Conservation (phyloP, 2,329 filamentous ascomycete genomes). For the Alternaria sp. region DNA sequence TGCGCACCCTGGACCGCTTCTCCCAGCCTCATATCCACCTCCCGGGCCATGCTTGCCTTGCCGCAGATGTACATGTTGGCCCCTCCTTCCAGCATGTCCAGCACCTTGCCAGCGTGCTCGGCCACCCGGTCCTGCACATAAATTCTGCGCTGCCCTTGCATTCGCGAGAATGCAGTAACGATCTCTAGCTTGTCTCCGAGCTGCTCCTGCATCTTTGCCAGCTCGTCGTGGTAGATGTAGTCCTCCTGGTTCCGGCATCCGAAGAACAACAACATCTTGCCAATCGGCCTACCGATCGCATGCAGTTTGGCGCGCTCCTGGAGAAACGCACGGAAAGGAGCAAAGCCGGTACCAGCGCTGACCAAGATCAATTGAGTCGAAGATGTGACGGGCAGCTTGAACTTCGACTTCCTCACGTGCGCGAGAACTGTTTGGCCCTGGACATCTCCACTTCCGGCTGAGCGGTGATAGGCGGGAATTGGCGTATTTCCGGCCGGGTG, state of each 20-base stretch:
- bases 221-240: constrained; percentile 41
- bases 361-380: constrained; percentile 57
- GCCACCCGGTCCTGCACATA: constrained; percentile 52
- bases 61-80: constrained; percentile 52
- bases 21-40: constrained; percentile 50
- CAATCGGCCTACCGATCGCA: constrained; percentile 37
- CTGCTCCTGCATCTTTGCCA: constrained; percentile 25
- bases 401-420: constrained; percentile 52
- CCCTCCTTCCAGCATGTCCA: constrained; percentile 46
- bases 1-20: constrained; percentile 45
- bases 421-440: constrained; percentile 43
- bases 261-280: constrained; percentile 43
- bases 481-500: constrained; percentile 17
- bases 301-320: constrained; percentile 43
- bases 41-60: constrained; percentile 51
- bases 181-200: constrained; percentile 33
- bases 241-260: constrained; percentile 39
- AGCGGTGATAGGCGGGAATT: constrained; percentile 23
- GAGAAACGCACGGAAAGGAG: constrained; percentile 44
- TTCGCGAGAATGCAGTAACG: constrained; percentile 35
- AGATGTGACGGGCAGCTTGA: constrained; percentile 54
- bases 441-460: constrained; percentile 16
- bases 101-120: constrained; percentile 36
- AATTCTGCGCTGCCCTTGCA: constrained; percentile 14
- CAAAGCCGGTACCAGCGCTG: constrained; percentile 43